Evolutionary conservation across 148 eudicot species (phyloP).

Genomic region (Chenopodium formosanum): DNA sequence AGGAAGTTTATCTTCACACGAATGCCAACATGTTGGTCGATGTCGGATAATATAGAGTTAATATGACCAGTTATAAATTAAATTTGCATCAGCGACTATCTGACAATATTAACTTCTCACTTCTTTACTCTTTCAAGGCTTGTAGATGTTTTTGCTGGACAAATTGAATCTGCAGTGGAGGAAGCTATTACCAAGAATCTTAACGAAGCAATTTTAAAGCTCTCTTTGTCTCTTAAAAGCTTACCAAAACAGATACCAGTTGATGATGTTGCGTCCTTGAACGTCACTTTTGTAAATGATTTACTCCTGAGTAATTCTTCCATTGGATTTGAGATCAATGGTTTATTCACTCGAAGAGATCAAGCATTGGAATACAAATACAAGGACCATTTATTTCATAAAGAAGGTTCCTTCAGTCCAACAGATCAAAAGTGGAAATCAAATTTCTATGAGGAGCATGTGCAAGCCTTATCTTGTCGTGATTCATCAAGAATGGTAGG

Average conservation of each 20-base stretch:
- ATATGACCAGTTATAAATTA: background rate
- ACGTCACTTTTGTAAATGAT: slow-evolving; percentile 52
- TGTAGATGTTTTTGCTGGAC: slow-evolving; percentile 57
- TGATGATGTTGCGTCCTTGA: slow-evolving; percentile 63
- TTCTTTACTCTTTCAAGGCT: slow-evolving; percentile 35
- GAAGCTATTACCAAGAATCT: slow-evolving; percentile 56
- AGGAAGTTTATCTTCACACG: no score
- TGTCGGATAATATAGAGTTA: background rate
- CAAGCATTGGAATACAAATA: slow-evolving; percentile 20
- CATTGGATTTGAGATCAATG: slow-evolving; percentile 70
- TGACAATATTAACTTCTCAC: background rate
- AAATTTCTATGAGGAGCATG: slow-evolving; percentile 25
- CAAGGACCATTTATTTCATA: slow-evolving; percentile 24
- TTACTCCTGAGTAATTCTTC: slow-evolving; percentile 51
- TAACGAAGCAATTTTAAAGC: slow-evolving; percentile 43
- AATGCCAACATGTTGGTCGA: background rate
- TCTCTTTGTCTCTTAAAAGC: slow-evolving; percentile 50
- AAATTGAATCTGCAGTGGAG: slow-evolving; percentile 73
- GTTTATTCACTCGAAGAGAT: slow-evolving; percentile 49
- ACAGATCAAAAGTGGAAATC: slow-evolving; percentile 24
- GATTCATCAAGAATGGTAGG: slow-evolving; percentile 73
- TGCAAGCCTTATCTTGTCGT: slow-evolving; percentile 38
- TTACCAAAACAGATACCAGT: slow-evolving; percentile 59
- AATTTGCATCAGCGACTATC: background rate
- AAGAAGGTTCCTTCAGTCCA: slow-evolving; percentile 2